phyloP scores from a whole-genome alignment of 176 grass and related monocot genomes.

The Phoenix dactylifera region DNA sequence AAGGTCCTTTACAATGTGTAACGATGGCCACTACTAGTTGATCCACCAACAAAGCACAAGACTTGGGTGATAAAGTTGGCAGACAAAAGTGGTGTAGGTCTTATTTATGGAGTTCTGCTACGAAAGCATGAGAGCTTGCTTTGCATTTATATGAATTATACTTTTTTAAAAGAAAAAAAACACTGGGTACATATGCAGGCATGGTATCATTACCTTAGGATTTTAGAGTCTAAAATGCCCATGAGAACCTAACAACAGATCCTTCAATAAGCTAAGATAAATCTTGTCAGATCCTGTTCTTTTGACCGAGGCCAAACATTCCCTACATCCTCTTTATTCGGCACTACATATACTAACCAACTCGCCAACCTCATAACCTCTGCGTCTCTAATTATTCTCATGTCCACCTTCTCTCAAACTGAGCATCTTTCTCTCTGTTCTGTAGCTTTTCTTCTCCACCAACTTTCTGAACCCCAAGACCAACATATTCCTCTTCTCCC shows the following conservation, averaged over 20 bases:
- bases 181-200: background rate
- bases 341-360: background rate
- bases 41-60: too few species aligned
- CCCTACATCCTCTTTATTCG: background rate
- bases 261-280: slow-evolving; percentile 1
- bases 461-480: slow-evolving; percentile 2
- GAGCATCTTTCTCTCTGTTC: background rate
- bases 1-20: too few species aligned
- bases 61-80: too few species aligned
- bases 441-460: slow-evolving; percentile 2
- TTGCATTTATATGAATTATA: background rate
- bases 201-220: background rate
- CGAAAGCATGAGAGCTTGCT: too few species aligned
- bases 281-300: background rate
- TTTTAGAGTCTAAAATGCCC: background rate
- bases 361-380: background rate
- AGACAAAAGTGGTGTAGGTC: too few species aligned
- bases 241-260: background rate
- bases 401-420: background rate
- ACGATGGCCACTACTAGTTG: too few species aligned
- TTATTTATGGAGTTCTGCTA: too few species aligned
- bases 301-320: slow-evolving; percentile 6
- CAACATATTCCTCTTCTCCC: slow-evolving; percentile 6
- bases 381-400: slow-evolving; percentile 7
- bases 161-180: background rate